These are phyloP conservation scores for Parasitella parasitica DNA, from an alignment of 371 early-diverging fungal species.

Conservation along the genomic window DNA sequence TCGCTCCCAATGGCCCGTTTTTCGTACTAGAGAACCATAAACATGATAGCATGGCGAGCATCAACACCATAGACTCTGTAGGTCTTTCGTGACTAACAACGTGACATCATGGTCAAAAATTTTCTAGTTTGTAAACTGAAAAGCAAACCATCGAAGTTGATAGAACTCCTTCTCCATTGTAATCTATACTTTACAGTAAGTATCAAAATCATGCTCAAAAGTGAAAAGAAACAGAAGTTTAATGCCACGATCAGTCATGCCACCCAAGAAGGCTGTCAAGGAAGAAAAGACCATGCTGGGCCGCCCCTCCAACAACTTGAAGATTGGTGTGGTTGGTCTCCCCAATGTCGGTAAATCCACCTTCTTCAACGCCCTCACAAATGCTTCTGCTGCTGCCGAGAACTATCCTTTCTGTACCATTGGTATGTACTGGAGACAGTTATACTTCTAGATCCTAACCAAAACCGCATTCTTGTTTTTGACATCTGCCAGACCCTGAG, in stretches of 20 bases:
- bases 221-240: not conserved
- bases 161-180: not conserved
- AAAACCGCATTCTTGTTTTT: not conserved
- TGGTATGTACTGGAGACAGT: slow-evolving; percentile 31
- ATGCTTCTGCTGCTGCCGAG: slow-evolving; percentile 83
- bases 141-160: not conserved
- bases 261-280: slow-evolving; percentile 80
- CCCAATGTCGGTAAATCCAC: slow-evolving; percentile 99
- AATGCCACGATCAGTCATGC: slow-evolving; percentile 17
- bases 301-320: slow-evolving; percentile 94
- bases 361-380: slow-evolving; percentile 96
- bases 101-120: slow-evolving; percentile 2
- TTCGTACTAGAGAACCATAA: not conserved
- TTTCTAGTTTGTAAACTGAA: not conserved
- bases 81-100: not conserved
- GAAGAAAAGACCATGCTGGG: slow-evolving; percentile 89
- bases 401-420: slow-evolving; percentile 65
- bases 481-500: slow-evolving; percentile 74
- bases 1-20: not conserved
- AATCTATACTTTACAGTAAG: not conserved
- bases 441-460: not conserved
- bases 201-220: not conserved
- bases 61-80: too few relatives aligned
- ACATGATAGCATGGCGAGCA: too few relatives aligned
- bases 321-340: slow-evolving; percentile 97